phyloP scores from a whole-genome alignment of 2,329 filamentous ascomycete genomes.

The Penicillium sumatraense region DNA sequence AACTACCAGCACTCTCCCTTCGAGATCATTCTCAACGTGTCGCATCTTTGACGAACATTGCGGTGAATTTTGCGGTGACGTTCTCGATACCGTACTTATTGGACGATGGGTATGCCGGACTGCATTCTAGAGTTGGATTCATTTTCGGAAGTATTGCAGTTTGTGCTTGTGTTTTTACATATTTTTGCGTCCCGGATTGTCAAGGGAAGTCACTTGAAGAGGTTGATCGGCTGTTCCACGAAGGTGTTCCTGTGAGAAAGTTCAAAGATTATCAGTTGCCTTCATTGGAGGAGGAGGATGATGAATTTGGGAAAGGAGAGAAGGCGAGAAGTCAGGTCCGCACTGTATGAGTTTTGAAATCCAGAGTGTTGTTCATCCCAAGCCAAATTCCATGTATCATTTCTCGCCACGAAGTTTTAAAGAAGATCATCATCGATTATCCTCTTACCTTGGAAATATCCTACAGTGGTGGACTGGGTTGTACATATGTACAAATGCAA shows the following conservation, averaged over 20 bases:
- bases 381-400: too few species aligned
- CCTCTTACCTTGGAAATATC: too few species aligned
- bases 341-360: background rate
- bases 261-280: background rate
- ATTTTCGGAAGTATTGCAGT: constrained; percentile 41
- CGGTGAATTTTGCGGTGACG: constrained; percentile 29
- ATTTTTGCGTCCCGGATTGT: constrained; percentile 25
- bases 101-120: constrained; percentile 39
- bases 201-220: constrained; percentile 27
- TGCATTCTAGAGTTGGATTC: constrained; percentile 44
- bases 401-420: too few species aligned
- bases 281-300: background rate
- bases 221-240: constrained; percentile 23
- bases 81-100: constrained; percentile 47
- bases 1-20: constrained; percentile 19
- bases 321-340: background rate
- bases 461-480: too few species aligned
- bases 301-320: background rate
- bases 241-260: background rate
- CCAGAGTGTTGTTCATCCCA: too few species aligned
- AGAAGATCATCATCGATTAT: too few species aligned
- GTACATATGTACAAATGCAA: too few species aligned
- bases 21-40: constrained; percentile 12
- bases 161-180: constrained; percentile 26
- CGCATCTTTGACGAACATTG: constrained; percentile 3